phyloP scores from a whole-genome alignment of 495 filamentous ascomycete species.

The Letharia columbiana region DNA sequence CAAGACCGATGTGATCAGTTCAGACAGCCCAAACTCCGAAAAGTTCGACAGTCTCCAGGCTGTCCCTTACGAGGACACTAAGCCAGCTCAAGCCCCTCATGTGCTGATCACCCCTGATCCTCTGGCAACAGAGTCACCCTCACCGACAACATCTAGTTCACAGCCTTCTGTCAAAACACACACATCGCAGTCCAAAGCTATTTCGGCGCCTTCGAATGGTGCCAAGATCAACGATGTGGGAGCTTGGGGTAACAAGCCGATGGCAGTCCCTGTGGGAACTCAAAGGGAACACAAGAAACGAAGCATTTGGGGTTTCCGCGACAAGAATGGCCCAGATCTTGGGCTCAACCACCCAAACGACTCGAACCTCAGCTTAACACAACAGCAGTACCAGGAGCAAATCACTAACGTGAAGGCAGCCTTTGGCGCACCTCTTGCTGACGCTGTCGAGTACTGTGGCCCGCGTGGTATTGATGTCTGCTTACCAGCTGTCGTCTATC shows the following conservation, averaged over 20 bases:
- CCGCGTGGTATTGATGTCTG: constrained; percentile 62
- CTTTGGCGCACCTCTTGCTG: constrained; percentile 78
- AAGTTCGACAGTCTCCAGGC: constrained; percentile 54
- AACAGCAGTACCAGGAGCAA: constrained; percentile 40
- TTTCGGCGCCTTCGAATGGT: constrained; percentile 83
- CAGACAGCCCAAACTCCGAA: constrained; percentile 35
- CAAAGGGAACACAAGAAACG: constrained; percentile 80
- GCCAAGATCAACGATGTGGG: constrained; percentile 77
- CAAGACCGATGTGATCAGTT: constrained; percentile 35
- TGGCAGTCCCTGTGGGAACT: constrained; percentile 48
- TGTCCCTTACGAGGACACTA: constrained; percentile 76
- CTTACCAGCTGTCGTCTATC: constrained; percentile 91
- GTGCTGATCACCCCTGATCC: constrained; percentile 32
- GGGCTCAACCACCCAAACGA: constrained; percentile 37
- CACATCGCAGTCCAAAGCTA: constrained; percentile 44
- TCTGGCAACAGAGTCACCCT: constrained; percentile 35
- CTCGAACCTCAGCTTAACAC: constrained; percentile 29
- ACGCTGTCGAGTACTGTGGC: constrained; percentile 73
- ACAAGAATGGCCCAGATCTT: constrained; percentile 53
- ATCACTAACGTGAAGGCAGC: constrained; percentile 58
- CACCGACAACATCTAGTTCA: constrained; percentile 31
- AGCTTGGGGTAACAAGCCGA: constrained; percentile 72
- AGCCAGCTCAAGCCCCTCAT: constrained; percentile 61
- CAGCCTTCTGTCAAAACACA: constrained; percentile 19
- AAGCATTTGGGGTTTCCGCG: constrained; percentile 88